A percentile compares a stretch with the other conserved stretches of the same genome.
Evolutionary conservation across 495 filamentous ascomycete species (phyloP).

Genomic region (Podospora appendiculata): DNA sequence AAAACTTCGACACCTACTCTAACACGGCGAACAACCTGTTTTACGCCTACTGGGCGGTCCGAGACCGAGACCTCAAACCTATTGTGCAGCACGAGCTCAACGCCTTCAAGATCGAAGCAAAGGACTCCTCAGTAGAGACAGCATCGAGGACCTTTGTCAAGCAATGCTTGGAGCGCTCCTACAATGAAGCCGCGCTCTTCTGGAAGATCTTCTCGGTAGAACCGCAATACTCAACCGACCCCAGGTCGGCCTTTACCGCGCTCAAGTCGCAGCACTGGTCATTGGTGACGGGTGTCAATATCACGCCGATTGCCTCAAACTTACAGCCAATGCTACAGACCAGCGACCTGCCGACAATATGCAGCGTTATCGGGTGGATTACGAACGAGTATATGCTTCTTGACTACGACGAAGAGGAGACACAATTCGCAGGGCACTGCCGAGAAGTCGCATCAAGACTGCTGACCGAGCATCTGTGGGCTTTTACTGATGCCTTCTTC

Average conservation of each 20-base stretch:
- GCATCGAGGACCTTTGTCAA: constrained; percentile 41
- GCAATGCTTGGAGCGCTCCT: constrained; percentile 40
- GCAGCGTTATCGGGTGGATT: constrained; percentile 71
- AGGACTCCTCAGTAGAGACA: constrained; percentile 34
- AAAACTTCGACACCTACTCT: constrained; percentile 48
- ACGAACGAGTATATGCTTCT: constrained; percentile 73
- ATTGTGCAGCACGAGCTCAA: constrained; percentile 48
- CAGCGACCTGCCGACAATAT: constrained; percentile 45
- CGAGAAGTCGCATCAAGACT: constrained; percentile 55
- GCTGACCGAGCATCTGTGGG: constrained; percentile 45
- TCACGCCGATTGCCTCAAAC: constrained; percentile 37
- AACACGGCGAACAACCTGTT: constrained; percentile 49
- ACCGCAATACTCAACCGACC: constrained; percentile 33
- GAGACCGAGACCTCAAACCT: constrained; percentile 44
- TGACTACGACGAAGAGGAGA: constrained; percentile 66
- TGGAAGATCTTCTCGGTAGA: constrained; percentile 41
- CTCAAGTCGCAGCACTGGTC: constrained; percentile 32
- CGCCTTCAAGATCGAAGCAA: constrained; percentile 36
- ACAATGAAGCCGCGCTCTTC: constrained; percentile 40
- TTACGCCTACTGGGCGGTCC: constrained; percentile 32
- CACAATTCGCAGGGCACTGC: constrained; percentile 63
- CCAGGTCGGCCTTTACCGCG: constrained; percentile 32
- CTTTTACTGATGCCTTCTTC: constrained; percentile 40
- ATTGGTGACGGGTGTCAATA: constrained; percentile 35
- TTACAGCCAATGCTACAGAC: constrained; percentile 34